A percentile compares a stretch with the other conserved stretches of the same genome.
Conservation (phyloP, 768 basidiomycete species). For the Mycena rebaudengoi region DNA sequence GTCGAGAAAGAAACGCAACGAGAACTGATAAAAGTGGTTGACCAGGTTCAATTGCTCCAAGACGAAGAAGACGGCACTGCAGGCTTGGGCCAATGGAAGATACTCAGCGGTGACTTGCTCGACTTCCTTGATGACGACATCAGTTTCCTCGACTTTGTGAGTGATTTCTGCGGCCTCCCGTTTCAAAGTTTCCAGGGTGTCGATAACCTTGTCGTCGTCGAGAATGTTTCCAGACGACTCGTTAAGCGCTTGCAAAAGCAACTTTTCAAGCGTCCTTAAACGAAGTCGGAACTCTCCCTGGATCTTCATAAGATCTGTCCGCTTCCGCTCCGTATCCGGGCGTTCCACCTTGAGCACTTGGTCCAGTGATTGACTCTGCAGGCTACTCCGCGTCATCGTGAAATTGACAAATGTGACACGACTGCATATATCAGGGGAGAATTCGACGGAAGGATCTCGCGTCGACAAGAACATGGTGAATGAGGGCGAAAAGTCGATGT, state of each 20-base stretch:
- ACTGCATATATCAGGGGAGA: slow-evolving; percentile 98
- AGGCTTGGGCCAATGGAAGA: slow-evolving; percentile 92
- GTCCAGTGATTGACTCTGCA: slow-evolving; percentile 97
- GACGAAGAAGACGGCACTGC: slow-evolving; percentile 97
- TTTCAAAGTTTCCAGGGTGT: slow-evolving; percentile 94
- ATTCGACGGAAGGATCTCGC: slow-evolving; percentile 95
- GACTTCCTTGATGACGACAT: slow-evolving; percentile 94
- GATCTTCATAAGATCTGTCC: slow-evolving; percentile 96
- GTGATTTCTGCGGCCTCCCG: slow-evolving; percentile 96
- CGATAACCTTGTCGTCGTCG: slow-evolving; percentile 98
- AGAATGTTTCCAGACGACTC: slow-evolving; percentile 97
- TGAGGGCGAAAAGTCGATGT: slow-evolving; percentile 99
- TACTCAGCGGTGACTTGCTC: slow-evolving; percentile 96
- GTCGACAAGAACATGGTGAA: slow-evolving; percentile 99
- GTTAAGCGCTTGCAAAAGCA: slow-evolving; percentile 93
- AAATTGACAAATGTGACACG: slow-evolving; percentile 96
- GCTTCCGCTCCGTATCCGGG: slow-evolving; percentile 94
- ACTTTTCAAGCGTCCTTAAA: slow-evolving; percentile 90
- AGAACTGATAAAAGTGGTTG: slow-evolving; percentile 99
- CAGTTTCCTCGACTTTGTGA: slow-evolving; percentile 95
- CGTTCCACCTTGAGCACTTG: slow-evolving; percentile 97
- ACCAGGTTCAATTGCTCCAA: slow-evolving; percentile 93
- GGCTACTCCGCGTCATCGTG: slow-evolving; percentile 98
- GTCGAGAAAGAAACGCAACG: slow-evolving; percentile 96
- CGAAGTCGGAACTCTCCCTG: slow-evolving; percentile 98